A percentile compares a stretch with the other conserved stretches of the same genome.
Conservation (phyloP, 1,284 basidiomycete species). For the Amylostereum areolatum region DNA sequence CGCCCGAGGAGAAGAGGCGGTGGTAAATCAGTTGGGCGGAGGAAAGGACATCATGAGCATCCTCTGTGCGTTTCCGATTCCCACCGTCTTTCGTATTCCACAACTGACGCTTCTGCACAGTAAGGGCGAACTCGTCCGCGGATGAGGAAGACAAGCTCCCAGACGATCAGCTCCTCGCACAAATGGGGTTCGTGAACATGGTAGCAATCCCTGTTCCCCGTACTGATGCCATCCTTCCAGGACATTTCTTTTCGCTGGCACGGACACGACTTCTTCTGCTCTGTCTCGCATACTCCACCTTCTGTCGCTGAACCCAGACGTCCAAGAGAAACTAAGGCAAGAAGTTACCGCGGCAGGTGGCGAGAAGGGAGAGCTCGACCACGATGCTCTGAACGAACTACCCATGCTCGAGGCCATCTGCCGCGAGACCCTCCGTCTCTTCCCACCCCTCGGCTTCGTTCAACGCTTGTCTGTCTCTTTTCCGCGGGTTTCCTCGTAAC, state of each 20-base stretch:
- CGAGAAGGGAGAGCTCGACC: constrained; percentile 17
- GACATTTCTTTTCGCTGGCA: constrained; percentile 16
- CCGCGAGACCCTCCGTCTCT: constrained; percentile 39
- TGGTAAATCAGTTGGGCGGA: constrained; percentile 7
- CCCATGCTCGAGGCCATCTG: constrained; percentile 40
- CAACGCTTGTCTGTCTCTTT: constrained; percentile 30
- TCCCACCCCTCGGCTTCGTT: constrained; percentile 40
- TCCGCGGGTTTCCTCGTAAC: no score
- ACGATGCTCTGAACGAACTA: constrained; percentile 31
- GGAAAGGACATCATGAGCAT: constrained; percentile 4
- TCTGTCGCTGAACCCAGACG: constrained; percentile 12
- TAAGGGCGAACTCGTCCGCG: constrained; percentile 6
- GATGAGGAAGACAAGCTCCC: constrained; percentile 5
- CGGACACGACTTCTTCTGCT: constrained; percentile 17
- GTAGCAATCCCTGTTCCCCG: background rate
- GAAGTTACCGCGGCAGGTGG: constrained; percentile 13
- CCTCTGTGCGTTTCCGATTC: background rate
- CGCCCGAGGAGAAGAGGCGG: constrained; percentile 21
- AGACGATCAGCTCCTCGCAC: constrained; percentile 7
- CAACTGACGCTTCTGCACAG: background rate
- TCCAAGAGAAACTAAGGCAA: constrained; percentile 13
- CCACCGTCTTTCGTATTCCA: no score
- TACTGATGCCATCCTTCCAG: constrained; percentile 2
- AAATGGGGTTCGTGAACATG: background rate
- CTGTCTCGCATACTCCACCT: constrained; percentile 14